phyloP scores from a whole-genome alignment of 495 filamentous ascomycete species.

The Pyrenopolyporus hunteri region DNA sequence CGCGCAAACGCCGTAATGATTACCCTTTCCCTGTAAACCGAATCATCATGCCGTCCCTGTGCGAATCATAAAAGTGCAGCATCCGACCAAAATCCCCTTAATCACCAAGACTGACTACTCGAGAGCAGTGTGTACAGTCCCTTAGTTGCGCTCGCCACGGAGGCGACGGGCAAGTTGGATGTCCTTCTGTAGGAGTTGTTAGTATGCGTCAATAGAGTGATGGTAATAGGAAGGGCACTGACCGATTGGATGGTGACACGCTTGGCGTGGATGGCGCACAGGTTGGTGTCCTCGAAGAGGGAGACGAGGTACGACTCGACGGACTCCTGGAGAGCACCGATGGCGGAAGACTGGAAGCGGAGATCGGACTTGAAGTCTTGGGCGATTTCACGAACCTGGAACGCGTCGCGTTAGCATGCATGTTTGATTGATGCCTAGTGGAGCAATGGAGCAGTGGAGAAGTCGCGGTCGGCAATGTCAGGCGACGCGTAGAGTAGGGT shows the following conservation, averaged over 20 bases:
- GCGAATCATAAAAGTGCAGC: slow-evolving; percentile 40
- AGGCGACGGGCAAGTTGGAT: slow-evolving; percentile 97
- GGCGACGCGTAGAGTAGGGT: slow-evolving; percentile 1
- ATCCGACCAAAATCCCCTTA: slow-evolving; percentile 29
- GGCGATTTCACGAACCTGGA: slow-evolving; percentile 91
- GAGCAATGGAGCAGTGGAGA: slow-evolving; percentile 5
- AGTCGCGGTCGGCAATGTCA: slow-evolving; percentile 5
- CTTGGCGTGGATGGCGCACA: slow-evolving; percentile 99
- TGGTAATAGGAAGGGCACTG: slow-evolving; percentile 31
- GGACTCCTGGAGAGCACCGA: slow-evolving; percentile 99
- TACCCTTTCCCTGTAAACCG: slow-evolving; percentile 44
- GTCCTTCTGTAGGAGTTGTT: slow-evolving; percentile 71
- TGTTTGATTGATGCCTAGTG: background rate
- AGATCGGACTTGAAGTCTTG: slow-evolving; percentile 99
- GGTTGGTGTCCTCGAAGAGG: slow-evolving; percentile 99
- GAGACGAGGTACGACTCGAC: slow-evolving; percentile 99
- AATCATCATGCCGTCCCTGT: slow-evolving; percentile 45
- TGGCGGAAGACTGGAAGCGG: slow-evolving; percentile 99
- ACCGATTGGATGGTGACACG: slow-evolving; percentile 89
- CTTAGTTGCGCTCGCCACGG: slow-evolving; percentile 85
- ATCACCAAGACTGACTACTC: slow-evolving; percentile 24
- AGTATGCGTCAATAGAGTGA: slow-evolving; percentile 35
- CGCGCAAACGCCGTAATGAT: slow-evolving; percentile 50
- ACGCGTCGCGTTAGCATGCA: slow-evolving; percentile 42
- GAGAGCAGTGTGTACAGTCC: background rate